phyloP scores from a whole-genome alignment of 2,329 filamentous ascomycete species.

The Dothidotthia symphoricarpi region DNA sequence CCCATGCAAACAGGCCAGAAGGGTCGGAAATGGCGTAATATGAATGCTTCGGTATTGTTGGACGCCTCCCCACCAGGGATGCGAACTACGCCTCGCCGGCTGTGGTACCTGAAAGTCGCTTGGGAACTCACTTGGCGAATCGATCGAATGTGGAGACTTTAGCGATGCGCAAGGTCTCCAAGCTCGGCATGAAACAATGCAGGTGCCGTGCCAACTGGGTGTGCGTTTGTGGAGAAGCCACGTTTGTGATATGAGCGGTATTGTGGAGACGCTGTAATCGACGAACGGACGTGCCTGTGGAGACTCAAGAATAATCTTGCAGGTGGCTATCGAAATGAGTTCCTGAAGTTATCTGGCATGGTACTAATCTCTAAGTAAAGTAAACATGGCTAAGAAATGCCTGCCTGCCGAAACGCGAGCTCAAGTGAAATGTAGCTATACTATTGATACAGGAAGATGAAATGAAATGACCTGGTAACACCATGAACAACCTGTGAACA shows the following conservation, averaged over 20 bases:
- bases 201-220: conserved; percentile 9
- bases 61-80: background rate
- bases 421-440: background rate
- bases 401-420: background rate
- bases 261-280: background rate
- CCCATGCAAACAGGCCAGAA: background rate
- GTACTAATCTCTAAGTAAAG: background rate
- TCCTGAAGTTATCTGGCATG: background rate
- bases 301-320: background rate
- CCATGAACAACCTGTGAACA: too few species aligned
- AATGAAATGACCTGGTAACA: too few species aligned
- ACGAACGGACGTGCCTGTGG: too few species aligned
- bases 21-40: background rate
- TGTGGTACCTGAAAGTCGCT: conserved; percentile 1
- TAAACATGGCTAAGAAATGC: too few species aligned
- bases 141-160: conserved; percentile 4
- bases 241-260: conserved; percentile 1
- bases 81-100: background rate
- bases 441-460: too few species aligned
- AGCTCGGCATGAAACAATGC: conserved; percentile 13
- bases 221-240: conserved; percentile 8
- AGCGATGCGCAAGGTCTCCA: conserved; percentile 5
- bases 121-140: conserved; percentile 1
- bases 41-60: background rate
- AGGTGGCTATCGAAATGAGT: conserved; percentile 4